Evolutionary conservation across 169 alveolate species (phyloP).

Genomic region (Plasmodium inui): DNA sequence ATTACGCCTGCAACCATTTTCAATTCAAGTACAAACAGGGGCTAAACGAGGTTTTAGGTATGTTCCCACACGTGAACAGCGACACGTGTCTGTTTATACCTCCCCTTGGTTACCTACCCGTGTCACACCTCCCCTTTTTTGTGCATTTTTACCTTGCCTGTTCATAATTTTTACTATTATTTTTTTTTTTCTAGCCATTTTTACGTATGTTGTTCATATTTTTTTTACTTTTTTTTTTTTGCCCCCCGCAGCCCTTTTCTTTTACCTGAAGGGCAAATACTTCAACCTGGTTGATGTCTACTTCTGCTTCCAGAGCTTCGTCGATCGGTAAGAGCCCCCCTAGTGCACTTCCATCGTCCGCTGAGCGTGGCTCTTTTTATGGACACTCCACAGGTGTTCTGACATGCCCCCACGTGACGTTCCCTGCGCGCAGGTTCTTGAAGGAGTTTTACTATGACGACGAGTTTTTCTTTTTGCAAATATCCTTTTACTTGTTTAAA

Average conservation of each 20-base stretch:
- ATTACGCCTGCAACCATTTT: constrained; percentile 77
- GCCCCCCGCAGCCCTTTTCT: constrained; percentile 73
- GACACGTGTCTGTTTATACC: not conserved
- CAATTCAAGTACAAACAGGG: constrained; percentile 83
- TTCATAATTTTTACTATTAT: not conserved
- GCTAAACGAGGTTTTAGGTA: constrained; percentile 83
- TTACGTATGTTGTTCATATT: not conserved
- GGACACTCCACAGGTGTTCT: not conserved
- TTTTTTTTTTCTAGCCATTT: not conserved
- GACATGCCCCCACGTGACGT: not conserved
- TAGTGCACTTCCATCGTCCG: not conserved
- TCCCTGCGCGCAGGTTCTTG: constrained; percentile 57
- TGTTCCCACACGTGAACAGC: not conserved
- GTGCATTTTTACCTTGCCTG: not conserved
- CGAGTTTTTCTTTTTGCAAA: constrained; percentile 80
- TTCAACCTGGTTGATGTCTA: constrained; percentile 74
- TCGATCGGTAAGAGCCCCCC: constrained; percentile 42
- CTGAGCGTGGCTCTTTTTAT: not conserved
- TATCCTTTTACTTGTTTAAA: constrained; percentile 80
- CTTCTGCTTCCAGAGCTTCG: constrained; percentile 77
- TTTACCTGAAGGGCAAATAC: constrained; percentile 76
- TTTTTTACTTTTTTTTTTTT: not conserved
- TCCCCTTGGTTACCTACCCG: not conserved
- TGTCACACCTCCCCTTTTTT: not conserved
- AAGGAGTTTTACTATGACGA: constrained; percentile 80